A percentile compares a stretch with the other conserved stretches of the same genome.
These are phyloP conservation scores for Croton setiger DNA, from an alignment of 441 rosid genomes.

Conservation along the genomic window DNA sequence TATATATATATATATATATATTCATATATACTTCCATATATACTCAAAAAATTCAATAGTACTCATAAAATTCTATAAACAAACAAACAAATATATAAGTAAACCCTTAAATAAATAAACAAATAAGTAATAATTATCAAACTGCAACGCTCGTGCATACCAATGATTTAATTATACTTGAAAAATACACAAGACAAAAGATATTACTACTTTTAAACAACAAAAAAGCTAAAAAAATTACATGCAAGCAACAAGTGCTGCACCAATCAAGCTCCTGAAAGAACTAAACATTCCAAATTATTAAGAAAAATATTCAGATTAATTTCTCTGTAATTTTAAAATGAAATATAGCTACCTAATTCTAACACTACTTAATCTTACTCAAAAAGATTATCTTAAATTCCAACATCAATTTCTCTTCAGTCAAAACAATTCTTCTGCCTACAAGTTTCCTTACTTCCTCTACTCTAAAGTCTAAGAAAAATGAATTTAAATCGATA, in stretches of 20 bases:
- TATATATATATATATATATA: no score
- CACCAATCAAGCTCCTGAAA: background rate
- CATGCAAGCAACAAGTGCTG: background rate
- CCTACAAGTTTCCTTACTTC: background rate
- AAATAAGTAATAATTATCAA: no score
- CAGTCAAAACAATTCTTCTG: background rate
- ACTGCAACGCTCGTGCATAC: background rate
- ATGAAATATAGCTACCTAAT: background rate
- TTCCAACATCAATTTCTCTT: background rate
- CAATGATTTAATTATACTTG: background rate
- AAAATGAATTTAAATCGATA: background rate
- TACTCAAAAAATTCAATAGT: no score
- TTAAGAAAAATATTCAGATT: background rate
- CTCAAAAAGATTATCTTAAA: background rate
- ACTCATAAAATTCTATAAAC: no score
- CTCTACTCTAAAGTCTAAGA: background rate
- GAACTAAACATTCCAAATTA: background rate
- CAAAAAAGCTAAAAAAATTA: background rate
- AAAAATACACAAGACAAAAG: background rate
- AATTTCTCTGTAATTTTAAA: background rate
- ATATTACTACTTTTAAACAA: background rate
- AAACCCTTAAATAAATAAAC: no score
- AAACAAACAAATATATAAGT: no score
- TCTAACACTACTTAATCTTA: background rate
- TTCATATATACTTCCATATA: no score